phyloP scores from a whole-genome alignment of 305 asterid species.

The Fraxinus angustifolia region DNA sequence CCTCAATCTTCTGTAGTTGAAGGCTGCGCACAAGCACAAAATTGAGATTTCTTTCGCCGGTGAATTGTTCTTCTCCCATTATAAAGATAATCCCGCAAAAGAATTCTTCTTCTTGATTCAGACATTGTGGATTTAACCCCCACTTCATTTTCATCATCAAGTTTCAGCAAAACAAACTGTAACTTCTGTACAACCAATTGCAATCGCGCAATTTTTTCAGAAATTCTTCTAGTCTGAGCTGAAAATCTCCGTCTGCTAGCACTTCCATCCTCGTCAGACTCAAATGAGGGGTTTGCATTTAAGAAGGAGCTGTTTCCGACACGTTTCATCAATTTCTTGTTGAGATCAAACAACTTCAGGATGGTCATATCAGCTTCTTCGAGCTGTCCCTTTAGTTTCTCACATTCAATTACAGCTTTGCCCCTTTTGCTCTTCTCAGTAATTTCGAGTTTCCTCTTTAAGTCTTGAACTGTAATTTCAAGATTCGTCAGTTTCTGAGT shows the following conservation, averaged over 20 bases:
- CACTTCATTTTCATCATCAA: slow-evolving; percentile 48
- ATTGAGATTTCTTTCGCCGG: slow-evolving; percentile 52
- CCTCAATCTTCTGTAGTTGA: slow-evolving; percentile 61
- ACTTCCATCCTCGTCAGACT: slow-evolving; percentile 61
- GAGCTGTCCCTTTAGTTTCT: slow-evolving; percentile 68
- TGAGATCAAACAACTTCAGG: slow-evolving; percentile 67
- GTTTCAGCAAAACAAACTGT: slow-evolving; percentile 71
- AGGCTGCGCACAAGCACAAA: slow-evolving; percentile 78
- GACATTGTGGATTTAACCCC: slow-evolving; percentile 27
- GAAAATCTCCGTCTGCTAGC: slow-evolving; percentile 55
- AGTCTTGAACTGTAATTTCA: slow-evolving; percentile 73
- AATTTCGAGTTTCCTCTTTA: slow-evolving; percentile 69
- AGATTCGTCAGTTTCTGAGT: slow-evolving; percentile 83
- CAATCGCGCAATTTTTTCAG: slow-evolving; percentile 83
- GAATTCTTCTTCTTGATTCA: slow-evolving; percentile 61
- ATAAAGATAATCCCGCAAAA: slow-evolving; percentile 65
- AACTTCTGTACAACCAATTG: slow-evolving; percentile 88
- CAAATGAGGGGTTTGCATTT: slow-evolving; percentile 53
- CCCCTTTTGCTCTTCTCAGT: slow-evolving; percentile 73
- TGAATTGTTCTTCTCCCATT: slow-evolving; percentile 50
- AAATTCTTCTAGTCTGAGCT: slow-evolving; percentile 66
- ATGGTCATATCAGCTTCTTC: slow-evolving; percentile 70
- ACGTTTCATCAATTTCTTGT: slow-evolving; percentile 57
- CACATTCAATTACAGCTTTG: slow-evolving; percentile 73
- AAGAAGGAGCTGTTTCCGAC: slow-evolving; percentile 48